Conservation (phyloP, 331 rosid genomes). For the Stylosanthes scabra region DNA sequence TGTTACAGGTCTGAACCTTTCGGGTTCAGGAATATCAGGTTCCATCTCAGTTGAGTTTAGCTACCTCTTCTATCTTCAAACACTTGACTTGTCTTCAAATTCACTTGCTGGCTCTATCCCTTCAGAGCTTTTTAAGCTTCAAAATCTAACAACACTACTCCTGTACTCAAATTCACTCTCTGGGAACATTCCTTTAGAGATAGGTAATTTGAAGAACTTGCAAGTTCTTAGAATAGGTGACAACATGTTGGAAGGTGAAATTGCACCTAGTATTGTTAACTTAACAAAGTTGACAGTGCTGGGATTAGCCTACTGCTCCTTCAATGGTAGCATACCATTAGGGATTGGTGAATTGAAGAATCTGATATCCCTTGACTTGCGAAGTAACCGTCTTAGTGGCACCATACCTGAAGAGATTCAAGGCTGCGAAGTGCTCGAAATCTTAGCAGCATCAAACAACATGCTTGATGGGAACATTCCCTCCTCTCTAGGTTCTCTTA, state of each 20-base stretch:
- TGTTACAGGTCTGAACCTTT: constrained; percentile 66
- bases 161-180: constrained; percentile 79
- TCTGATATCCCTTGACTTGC: constrained; percentile 75
- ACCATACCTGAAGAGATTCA: constrained; percentile 70
- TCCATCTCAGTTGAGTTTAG: constrained; percentile 60
- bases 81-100: constrained; percentile 84
- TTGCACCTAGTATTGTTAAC: constrained; percentile 63
- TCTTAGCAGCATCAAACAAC: constrained; percentile 84
- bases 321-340: constrained; percentile 87
- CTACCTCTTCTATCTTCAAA: constrained; percentile 64
- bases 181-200: constrained; percentile 78
- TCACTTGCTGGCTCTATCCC: constrained; percentile 78
- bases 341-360: constrained; percentile 79
- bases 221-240: constrained; percentile 83
- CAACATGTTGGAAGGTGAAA: constrained; percentile 76
- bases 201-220: constrained; percentile 81
- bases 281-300: constrained; percentile 68
- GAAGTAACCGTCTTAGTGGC: constrained; percentile 71
- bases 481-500: constrained; percentile 63
- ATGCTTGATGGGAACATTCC: constrained; percentile 74
- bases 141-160: constrained; percentile 60
- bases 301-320: constrained; percentile 72
- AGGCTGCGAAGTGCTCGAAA: constrained; percentile 67
- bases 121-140: constrained; percentile 68
- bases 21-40: constrained; percentile 81